Base-by-base conservation (phyloP, 495 filamentous ascomycete species). In the Elaphomyces granulatus region DNA sequence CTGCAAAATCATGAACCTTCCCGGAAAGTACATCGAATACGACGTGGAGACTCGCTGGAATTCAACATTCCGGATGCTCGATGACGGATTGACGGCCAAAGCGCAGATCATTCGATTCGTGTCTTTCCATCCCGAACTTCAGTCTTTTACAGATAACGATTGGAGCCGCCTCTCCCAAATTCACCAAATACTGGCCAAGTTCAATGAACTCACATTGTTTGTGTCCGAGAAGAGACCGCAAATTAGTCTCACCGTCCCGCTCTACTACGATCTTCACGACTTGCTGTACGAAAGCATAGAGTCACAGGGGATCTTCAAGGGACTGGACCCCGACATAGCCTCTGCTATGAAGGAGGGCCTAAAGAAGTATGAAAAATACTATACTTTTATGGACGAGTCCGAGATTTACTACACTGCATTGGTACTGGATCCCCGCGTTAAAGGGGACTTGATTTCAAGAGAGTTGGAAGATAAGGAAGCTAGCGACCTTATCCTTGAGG, bases 301-400 rank as follows among this genome's bases (percentile, higher is more conserved):
- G 12, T 18, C n/a, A 15, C 20, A 41, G 12, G 40, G 12, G 15
- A 20, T 19, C 34, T 47, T 47, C 18, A 12, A 18, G 28, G 26
- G 30, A 15, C 20, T 39, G 8, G 45, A 43, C 31, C 10, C 12
- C 12, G 45, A 47, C 42, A 47, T 47, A 6, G 23, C 30, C 38
- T 15, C 4, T 31, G 41, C 45, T 26, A 31, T 47, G 31, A 37
- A 40, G 18, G 36, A 30, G 38, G 20, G 45, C 14, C 33, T 47
- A 15, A 43, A 40, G 35, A 47, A 47, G 34, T 47, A 47, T 31
- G 18, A 30, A 36, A 47, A 47, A 32, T 43, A 43, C 34, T 47
- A 47, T 36, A 32, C 18, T 28, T 36, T 47, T 38, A 47, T 44
- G 45, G 40, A 47, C 19, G 30, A 35, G 3, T 43, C 8, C 12